Evolutionary conservation across 2,329 filamentous ascomycete species (phyloP), one percentile per base, ranked within the genome.

Genomic region (Apiospora kogelbergensis): DNA sequence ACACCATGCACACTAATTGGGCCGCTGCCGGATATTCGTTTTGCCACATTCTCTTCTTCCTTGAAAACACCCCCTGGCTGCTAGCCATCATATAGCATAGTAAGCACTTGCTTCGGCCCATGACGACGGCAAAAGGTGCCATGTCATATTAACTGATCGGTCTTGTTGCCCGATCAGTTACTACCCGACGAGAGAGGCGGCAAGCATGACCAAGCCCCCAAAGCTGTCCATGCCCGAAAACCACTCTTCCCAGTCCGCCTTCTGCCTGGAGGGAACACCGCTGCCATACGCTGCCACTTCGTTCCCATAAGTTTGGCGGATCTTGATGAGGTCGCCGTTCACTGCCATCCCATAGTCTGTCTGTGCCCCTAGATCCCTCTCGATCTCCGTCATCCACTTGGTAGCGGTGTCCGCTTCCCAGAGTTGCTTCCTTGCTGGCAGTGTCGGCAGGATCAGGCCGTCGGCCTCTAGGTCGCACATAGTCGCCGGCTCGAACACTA

Each of bases 161-260:
- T 10, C 9, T 6, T 2, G n/a, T 3, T 46, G 7, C 3, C 13
- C 11, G n/a, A 64, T 26, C 15, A 5, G 0, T 10, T n/a, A 1
- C 26, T 33, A 44, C 11, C 63, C 37, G 1, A 65, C 37, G 11
- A 65, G n/a, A 11, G 80, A 81, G 74, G 82, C 82, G 75, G 81
- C 80, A 74, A 84, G 79, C 80, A 84, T 81, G 22, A 84, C 76
- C 70, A 85, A 75, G 3, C 77, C 79, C 17, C 83, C 82, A 71
- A 85, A 74, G 40, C 78, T 78, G 78, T 84, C 83, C 79, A 83
- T 83, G 4, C 81, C 81, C 6, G 78, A 76, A 68, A 81, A 84
- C 82, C 82, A 84, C 69, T 84, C 81, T 68, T 81, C 78, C 82
- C 82, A 84, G 70, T 74, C 77, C 30, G 70, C 77, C 65, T 30